Evolutionary conservation across 306 rosid genomes (phyloP), one percentile per base, ranked within the genome.

Genomic region (Astragalus glycyphyllos): DNA sequence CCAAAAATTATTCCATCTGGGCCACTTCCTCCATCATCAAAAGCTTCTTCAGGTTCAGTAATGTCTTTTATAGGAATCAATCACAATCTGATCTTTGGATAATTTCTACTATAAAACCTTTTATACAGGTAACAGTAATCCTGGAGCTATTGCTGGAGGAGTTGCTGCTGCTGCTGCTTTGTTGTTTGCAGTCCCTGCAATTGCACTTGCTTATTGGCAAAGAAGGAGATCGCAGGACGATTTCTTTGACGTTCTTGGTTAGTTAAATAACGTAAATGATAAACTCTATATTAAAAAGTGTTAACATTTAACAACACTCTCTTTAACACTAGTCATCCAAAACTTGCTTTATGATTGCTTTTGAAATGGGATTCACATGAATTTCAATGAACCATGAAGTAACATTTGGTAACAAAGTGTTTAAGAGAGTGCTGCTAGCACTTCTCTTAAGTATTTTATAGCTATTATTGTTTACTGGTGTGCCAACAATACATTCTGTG

Each of bases 91-190:
- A 67, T 74, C 42, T 37, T 38, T 38, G 26, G 29, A 64, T 55
- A 44, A 37, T 54, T 35, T 61, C 8, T 69, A 34, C 56, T 15
- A 32, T 32, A 17, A 31, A 38, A 46, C 71, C 63, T 62, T 57
- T 74, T 47, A n/a, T 78, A 34, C 80, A 92, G 98, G 90, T 58
- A 71, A 65, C 45, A 71, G 78, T 77, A 54, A 79, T 34, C 86
- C 92, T 40, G 97, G 96, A 73, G 85, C 96, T 73, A 92, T 92
- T 82, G 98, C 97, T 65, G 98, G 96, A 73, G 98, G 97, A 78
- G 98, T 90, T 73, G 98, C 93, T 73, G 98, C 92, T 46, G 92
- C 88, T 58, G 96, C 96, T 46, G 97, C 92, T 74, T 79, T 90
- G 69, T 83, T 92, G 60, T 86, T 92, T 85, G 92, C 97, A 75